Conservation (phyloP, 169 alveolate genomes). For the Cryptosporidium sp. region DNA sequence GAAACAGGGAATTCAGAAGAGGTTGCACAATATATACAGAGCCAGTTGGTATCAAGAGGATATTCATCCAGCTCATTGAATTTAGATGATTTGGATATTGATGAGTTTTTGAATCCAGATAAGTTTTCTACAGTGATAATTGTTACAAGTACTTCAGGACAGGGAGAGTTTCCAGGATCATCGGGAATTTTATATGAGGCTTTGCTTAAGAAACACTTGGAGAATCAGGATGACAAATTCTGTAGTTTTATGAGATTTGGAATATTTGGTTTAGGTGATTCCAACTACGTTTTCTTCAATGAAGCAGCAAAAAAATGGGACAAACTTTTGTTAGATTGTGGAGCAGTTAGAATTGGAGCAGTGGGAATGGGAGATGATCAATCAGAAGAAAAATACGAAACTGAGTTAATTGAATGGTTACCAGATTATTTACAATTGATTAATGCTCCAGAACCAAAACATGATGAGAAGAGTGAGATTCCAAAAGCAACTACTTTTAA, state of each 20-base stretch:
- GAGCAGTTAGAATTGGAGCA: constrained; percentile 78
- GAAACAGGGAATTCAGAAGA: constrained; percentile 81
- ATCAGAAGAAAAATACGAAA: constrained; percentile 79
- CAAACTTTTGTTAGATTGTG: constrained; percentile 76
- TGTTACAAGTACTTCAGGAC: constrained; percentile 74
- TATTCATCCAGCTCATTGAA: constrained; percentile 23
- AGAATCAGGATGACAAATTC: constrained; percentile 6
- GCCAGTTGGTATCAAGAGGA: constrained; percentile 57
- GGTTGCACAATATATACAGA: constrained; percentile 70
- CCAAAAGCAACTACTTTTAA: constrained; percentile 47
- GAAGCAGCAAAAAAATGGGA: constrained; percentile 82
- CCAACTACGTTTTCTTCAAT: constrained; percentile 79
- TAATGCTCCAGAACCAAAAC: constrained; percentile 76
- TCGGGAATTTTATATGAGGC: constrained; percentile 40
- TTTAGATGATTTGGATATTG: constrained; percentile 72
- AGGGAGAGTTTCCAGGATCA: constrained; percentile 74
- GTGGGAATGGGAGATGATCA: constrained; percentile 80
- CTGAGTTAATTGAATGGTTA: constrained; percentile 78
- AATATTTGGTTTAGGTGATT: constrained; percentile 81
- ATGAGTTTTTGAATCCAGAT: constrained; percentile 42
- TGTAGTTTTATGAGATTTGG: constrained; percentile 66
- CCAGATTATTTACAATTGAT: constrained; percentile 75
- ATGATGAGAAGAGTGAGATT: constrained; percentile 51
- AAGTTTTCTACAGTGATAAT: constrained; percentile 41
- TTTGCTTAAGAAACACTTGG: neutral